Base-by-base conservation (phyloP, 2,329 filamentous ascomycete genomes). In the Colletotrichum simmondsii region DNA sequence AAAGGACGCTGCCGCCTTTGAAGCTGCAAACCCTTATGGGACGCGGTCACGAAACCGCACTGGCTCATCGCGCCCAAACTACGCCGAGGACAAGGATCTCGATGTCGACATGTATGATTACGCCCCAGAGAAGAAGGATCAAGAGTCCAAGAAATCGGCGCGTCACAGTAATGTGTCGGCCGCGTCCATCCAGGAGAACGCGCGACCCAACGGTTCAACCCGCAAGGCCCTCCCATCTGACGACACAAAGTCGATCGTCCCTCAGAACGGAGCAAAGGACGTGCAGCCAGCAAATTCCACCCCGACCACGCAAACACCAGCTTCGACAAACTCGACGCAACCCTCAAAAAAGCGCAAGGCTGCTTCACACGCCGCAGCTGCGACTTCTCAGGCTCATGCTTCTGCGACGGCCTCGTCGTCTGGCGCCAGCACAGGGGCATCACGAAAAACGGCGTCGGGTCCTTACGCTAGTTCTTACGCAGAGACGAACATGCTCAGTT, bases 41-140 rank as follows among this genome's bases (percentile, higher is more conserved):
- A 99, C 97, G 81, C 93, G 95, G 78, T 98, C 95, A 77, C 93
- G 97, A 81, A 97, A 97, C 83, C 93, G 95, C 79, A 92, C 90
- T 71, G 93, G 93, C 78, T 91, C 89, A 76, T 89, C 93, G 77
- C 93, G 97, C 77, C 92, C 93, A 76, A 99, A 99, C 84, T 99
- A 99, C 83, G 96, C 97, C 63, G 97, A 99, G 85, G 94, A 96
- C 83, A 94, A 90, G 84, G 96, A 98, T 82, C 88, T 95, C 77
- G 96, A 98, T 79, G 91, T 94, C 83, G 97, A 98, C 72, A 84
- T 88, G 81, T 94, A 95, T 81, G 96, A 98, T 79, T 89, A 88
- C 81, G 85, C 88, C 79, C 81, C 85, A 65, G 84, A 89, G 76
- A 86, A 87, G 79, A 88, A 90, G 77, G 87, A 90, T 19, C 85